phyloP scores from a whole-genome alignment of 2,329 filamentous ascomycete genomes.

The Fusarium haematococcum region DNA sequence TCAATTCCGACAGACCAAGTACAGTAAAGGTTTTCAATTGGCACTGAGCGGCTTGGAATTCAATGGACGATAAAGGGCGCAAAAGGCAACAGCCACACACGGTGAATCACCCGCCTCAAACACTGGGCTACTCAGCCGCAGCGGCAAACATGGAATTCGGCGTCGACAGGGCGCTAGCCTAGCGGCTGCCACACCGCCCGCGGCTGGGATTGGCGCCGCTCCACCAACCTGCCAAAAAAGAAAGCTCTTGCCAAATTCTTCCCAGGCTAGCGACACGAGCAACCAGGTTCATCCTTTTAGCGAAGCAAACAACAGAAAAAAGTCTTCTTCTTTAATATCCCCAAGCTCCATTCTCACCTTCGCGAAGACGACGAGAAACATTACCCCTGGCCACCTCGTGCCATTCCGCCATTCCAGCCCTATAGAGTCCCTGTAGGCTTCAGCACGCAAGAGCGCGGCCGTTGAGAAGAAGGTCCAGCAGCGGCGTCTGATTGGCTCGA shows the following conservation, averaged over 20 bases:
- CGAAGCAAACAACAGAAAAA: constrained; percentile 28
- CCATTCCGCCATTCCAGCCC: constrained; percentile 6
- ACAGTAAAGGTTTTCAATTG: neutral
- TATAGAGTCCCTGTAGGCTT: constrained; percentile 12
- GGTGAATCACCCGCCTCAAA: neutral
- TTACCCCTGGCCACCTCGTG: neutral
- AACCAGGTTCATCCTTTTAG: constrained; percentile 21
- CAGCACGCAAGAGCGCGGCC: constrained; percentile 10
- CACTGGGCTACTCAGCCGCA: neutral
- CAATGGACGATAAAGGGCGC: neutral
- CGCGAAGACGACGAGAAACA: constrained; percentile 6
- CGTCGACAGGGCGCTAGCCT: constrained; percentile 21
- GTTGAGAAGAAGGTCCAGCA: constrained; percentile 2
- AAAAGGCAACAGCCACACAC: neutral
- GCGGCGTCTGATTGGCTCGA: constrained; percentile 19
- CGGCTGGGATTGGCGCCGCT: constrained; percentile 38
- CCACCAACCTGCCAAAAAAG: constrained; percentile 34
- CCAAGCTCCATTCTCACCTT: neutral
- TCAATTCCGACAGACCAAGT: neutral
- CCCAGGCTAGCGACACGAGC: constrained; percentile 1
- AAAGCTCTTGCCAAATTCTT: constrained; percentile 33
- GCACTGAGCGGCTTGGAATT: neutral
- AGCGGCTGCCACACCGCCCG: constrained; percentile 43
- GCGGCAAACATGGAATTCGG: neutral
- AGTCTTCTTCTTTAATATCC: constrained; percentile 20